A percentile compares a stretch with the other conserved stretches of the same genome.
Conservation (phyloP, 2,329 filamentous ascomycete species). For the Fusarium praegraminearum region DNA sequence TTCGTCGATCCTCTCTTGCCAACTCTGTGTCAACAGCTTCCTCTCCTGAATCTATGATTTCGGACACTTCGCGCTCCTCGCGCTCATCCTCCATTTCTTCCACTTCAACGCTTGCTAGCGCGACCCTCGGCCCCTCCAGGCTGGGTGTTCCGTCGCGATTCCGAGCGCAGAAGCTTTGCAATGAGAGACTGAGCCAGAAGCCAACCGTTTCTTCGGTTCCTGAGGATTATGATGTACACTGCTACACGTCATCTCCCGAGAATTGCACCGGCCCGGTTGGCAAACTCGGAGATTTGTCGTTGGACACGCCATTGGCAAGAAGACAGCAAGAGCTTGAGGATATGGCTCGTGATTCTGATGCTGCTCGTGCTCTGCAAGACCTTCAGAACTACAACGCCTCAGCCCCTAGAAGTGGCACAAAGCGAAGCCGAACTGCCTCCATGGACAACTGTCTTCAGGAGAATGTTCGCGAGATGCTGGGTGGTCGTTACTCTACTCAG, state of each 20-base stretch:
- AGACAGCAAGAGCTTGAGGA: slow-evolving; percentile 62
- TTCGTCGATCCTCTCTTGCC: slow-evolving; percentile 72
- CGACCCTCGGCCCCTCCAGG: slow-evolving; percentile 64
- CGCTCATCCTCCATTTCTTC: slow-evolving; percentile 75
- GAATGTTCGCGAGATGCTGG: slow-evolving; percentile 73
- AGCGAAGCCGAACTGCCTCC: slow-evolving; percentile 71
- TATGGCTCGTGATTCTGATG: slow-evolving; percentile 61
- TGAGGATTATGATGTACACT: slow-evolving; percentile 66
- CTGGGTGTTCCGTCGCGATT: slow-evolving; percentile 72
- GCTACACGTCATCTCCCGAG: slow-evolving; percentile 67
- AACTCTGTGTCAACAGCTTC: slow-evolving; percentile 72
- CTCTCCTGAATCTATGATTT: slow-evolving; percentile 76
- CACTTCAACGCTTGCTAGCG: slow-evolving; percentile 70
- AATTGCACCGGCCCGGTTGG: slow-evolving; percentile 65
- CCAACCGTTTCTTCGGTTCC: slow-evolving; percentile 68
- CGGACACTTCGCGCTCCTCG: slow-evolving; percentile 70
- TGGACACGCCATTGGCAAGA: slow-evolving; percentile 61
- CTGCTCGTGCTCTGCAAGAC: slow-evolving; percentile 69
- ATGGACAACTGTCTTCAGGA: slow-evolving; percentile 73
- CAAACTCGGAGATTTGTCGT: slow-evolving; percentile 63
- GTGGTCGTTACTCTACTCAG: slow-evolving; percentile 50
- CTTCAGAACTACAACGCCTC: slow-evolving; percentile 66
- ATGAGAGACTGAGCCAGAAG: slow-evolving; percentile 66
- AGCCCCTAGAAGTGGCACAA: slow-evolving; percentile 57
- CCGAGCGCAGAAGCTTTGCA: slow-evolving; percentile 69